Evolutionary conservation across 2,329 filamentous ascomycete genomes (phyloP), one percentile per base, ranked within the genome.

Genomic region (Neopestalotiopsis sp.): DNA sequence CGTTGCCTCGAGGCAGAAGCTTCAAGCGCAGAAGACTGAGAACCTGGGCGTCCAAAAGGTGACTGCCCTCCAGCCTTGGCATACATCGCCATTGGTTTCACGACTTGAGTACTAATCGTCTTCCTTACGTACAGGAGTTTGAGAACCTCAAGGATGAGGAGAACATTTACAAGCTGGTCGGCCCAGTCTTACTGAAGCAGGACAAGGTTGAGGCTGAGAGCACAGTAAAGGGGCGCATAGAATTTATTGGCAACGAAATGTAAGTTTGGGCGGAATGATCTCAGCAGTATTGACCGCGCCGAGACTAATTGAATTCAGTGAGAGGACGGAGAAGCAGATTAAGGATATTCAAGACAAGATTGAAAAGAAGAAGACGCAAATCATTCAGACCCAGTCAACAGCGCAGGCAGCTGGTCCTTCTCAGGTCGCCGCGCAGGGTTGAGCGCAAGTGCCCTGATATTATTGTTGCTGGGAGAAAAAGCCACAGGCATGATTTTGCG

Each of bases 171-270:
- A 99, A 98, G 83, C 89, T 98, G 57, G 90, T 97, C 61, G 96
- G 96, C 0, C 96, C 96, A 0, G 93, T 98, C 6, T 84, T 99
- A 49, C 82, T 99, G 76, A 98, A 98, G 86, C 96, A 99, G 81
- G 96, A 98, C 69, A 95, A 93, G 80, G 84, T 89, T 1, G 96
- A 99, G 79, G 96, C 96, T 0, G 90, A 94, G 72, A 92, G 93
- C 85, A 95, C 94, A 0, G 96, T 99, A 20, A 94, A 97, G 74
- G 94, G 94, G 24, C 90, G 96, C 30, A 81, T 99, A 65, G 94
- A 97, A 73, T 98, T 95, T 77, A 99, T 99, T 73, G 88, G 91
- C 73, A 94, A 95, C 77, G 95, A 99, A 79, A 96, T 98, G 94
- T 97, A 79, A 80, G 91, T 38, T 58, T 24, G 68, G 32, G 20